phyloP scores from a whole-genome alignment of 768 basidiomycete genomes.

The Daedalea quercina region DNA sequence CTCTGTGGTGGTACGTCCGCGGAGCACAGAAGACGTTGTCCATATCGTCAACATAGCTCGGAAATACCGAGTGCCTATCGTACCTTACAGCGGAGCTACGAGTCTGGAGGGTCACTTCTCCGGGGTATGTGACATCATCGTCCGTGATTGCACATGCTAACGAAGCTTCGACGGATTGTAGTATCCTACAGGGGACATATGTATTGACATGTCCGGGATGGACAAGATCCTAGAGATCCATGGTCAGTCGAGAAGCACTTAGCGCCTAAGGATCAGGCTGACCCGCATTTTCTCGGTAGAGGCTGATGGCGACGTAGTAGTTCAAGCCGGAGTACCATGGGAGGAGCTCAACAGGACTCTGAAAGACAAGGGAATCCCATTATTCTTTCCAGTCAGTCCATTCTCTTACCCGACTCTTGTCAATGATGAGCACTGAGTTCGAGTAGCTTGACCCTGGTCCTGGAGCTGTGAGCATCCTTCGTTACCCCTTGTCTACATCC shows the following conservation, averaged over 20 bases:
- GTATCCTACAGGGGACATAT: conserved; percentile 44
- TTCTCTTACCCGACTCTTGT: background rate
- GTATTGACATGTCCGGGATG: conserved; percentile 63
- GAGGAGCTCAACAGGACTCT: conserved; percentile 70
- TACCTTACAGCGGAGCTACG: conserved; percentile 80
- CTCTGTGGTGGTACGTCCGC: conserved; percentile 46
- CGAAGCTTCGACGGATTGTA: background rate
- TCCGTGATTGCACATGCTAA: background rate
- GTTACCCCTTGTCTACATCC: background rate
- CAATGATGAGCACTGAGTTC: background rate
- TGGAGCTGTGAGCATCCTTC: conserved; percentile 34
- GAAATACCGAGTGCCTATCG: conserved; percentile 69
- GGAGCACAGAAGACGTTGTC: conserved; percentile 76
- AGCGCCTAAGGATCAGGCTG: background rate
- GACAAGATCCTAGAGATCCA: conserved; percentile 55
- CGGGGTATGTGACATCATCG: conserved; percentile 39
- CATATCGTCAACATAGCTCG: conserved; percentile 70
- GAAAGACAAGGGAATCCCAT: conserved; percentile 58
- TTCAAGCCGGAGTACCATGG: conserved; percentile 75
- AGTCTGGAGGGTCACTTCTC: conserved; percentile 84
- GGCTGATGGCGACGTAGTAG: conserved; percentile 65
- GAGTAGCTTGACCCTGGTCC: conserved; percentile 69
- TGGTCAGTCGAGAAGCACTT: conserved; percentile 22
- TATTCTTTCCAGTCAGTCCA: conserved; percentile 39
- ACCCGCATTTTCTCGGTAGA: conserved; percentile 29